Evolutionary conservation across 495 filamentous ascomycete species (phyloP).

Genomic region (Ascodesmis nigricans): DNA sequence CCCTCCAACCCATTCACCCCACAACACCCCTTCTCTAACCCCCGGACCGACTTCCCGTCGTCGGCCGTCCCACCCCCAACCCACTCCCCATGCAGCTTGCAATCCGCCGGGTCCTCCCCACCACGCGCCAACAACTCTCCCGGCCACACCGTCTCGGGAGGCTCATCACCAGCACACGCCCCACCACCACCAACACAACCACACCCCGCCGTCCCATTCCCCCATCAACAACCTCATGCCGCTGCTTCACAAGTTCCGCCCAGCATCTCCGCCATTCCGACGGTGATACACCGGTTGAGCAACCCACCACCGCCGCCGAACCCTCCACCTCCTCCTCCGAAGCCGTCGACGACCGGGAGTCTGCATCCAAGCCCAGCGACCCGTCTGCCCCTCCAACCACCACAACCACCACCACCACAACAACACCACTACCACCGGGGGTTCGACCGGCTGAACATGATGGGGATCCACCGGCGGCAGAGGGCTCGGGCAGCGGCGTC

Average conservation of each 20-base stretch:
- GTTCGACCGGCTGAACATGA: background rate
- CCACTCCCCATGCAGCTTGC: conserved; percentile 17
- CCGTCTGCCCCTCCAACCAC: too few relatives aligned
- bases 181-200: conserved; percentile 5
- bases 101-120: conserved; percentile 19
- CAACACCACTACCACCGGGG: background rate
- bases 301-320: background rate
- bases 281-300: conserved; percentile 1
- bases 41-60: too few relatives aligned
- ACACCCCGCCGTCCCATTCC: conserved; percentile 9
- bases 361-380: too few relatives aligned
- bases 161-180: too few relatives aligned
- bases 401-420: too few relatives aligned
- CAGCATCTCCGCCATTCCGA: conserved; percentile 3
- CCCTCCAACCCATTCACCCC: too few relatives aligned
- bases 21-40: too few relatives aligned
- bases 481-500: conserved; percentile 5
- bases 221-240: conserved; percentile 3
- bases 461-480: background rate
- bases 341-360: conserved; percentile 5
- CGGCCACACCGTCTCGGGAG: conserved; percentile 4
- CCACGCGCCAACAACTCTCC: conserved; percentile 12
- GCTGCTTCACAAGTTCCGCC: conserved; percentile 4
- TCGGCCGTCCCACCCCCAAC: too few relatives aligned
- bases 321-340: conserved; percentile 1